Conservation (phyloP, 139 green algal genomes). For the Chlorella sp. region DNA sequence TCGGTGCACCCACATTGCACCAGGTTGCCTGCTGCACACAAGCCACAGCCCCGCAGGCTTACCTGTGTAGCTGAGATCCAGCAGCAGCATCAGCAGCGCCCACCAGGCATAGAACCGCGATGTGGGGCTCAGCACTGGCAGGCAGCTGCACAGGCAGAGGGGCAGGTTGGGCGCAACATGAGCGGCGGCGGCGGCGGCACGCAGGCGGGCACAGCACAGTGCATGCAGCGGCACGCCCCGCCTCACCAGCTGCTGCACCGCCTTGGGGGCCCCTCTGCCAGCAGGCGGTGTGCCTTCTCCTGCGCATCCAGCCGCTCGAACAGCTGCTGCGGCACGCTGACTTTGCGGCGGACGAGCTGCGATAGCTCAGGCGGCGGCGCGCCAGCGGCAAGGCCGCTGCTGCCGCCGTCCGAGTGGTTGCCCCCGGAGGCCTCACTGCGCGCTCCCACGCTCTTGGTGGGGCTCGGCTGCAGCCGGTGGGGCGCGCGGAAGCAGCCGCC, state of each 20-base stretch:
- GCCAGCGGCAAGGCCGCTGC: no score
- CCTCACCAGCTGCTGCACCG: background rate
- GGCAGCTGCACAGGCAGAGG: no score
- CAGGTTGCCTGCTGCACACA: no score
- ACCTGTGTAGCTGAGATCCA: conserved; percentile 18
- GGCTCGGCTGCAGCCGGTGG: no score
- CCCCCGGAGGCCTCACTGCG: no score
- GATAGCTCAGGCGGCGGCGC: background rate
- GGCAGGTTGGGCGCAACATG: no score
- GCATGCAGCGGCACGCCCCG: no score
- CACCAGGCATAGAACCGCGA: conserved; percentile 3
- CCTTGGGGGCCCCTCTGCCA: background rate
- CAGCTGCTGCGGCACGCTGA: background rate
- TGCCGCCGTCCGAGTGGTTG: background rate
- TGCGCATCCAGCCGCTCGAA: background rate
- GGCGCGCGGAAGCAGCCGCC: no score
- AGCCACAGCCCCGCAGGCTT: no score
- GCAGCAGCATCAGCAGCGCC: conserved; percentile 12
- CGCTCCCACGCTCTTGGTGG: background rate
- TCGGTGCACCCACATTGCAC: no score
- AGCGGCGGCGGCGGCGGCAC: no score
- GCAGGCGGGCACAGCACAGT: no score
- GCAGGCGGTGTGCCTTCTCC: background rate
- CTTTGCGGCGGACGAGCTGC: background rate
- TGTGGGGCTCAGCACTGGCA: background rate